Percentiles rank a stretch among this genome's conserved stretches.
Conservation (phyloP, 2,329 filamentous ascomycete genomes). For the Zasmidium angulare region DNA sequence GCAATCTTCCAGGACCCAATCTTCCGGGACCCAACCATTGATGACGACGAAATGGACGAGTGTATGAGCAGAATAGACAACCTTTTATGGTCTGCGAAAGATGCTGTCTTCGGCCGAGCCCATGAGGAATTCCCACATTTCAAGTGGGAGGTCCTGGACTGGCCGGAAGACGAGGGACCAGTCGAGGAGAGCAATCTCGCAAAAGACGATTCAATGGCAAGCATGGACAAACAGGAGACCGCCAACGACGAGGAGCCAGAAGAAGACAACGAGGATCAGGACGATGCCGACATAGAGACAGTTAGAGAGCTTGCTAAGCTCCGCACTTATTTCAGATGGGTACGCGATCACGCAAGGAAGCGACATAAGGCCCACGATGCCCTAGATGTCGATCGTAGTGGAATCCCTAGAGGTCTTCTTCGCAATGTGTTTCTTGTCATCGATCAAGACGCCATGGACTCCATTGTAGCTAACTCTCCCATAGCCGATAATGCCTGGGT, state of each 20-base stretch:
- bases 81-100: not conserved
- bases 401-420: conserved; percentile 5
- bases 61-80: conserved; percentile 3
- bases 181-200: not conserved
- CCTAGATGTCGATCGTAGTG: conserved; percentile 4
- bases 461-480: conserved; percentile 2
- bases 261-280: conserved; percentile 3
- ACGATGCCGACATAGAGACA: conserved; percentile 13
- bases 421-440: conserved; percentile 9
- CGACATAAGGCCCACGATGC: conserved; percentile 8
- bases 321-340: conserved; percentile 11
- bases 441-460: conserved; percentile 7
- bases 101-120: conserved; percentile 3
- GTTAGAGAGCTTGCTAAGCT: conserved; percentile 10
- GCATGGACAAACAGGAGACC: not conserved
- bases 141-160: conserved; percentile 6
- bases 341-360: conserved; percentile 12
- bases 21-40: conserved; percentile 5
- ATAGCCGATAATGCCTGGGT: conserved; percentile 5
- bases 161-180: conserved; percentile 3
- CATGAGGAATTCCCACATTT: conserved; percentile 1
- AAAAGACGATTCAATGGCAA: too few relatives aligned
- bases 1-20: conserved; percentile 10
- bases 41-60: conserved; percentile 7
- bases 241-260: not conserved